Base-by-base conservation (phyloP, 148 eudicot species). In the Rhododendron ovatum region DNA sequence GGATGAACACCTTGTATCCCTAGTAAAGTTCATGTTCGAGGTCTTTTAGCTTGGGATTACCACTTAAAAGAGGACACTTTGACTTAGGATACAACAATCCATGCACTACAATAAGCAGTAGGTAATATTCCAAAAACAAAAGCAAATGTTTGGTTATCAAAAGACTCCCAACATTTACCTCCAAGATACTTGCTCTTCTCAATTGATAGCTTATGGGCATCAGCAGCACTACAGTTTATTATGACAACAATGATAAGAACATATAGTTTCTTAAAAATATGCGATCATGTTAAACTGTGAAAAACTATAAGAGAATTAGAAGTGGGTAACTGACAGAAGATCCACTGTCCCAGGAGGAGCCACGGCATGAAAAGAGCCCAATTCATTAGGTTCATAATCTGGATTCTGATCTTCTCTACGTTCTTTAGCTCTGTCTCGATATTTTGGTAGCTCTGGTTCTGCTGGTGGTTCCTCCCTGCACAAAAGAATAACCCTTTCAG, bases 171-270 rank as follows among this genome's bases (percentile, higher is more conserved):
- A 81, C 76, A 85, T 88, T 57, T 88, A 96, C 99, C 99, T 95
- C 99, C 99, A 91, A 96, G 99, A 86, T 96, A 96, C 89, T 96
- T 96, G 92, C 99, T 96, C 95, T 95, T 95, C 92, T 96, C 99
- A 73, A 96, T 96, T 50, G 99, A 96, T 78, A 95, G 85, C 95
- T 94, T 96, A 81, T 95, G 94, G 4, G 95, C 94, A 80, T 96
- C 99, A 71, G 98, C 96, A 47, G 96, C 86, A 88, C 99, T 96
- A 74, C 85, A 84, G 85, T 67, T 71, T 51, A 78, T 33, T 33
- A 47, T 53, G 33, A 85, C 35, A 35, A 41, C 3, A 74, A 2
- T n/a, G 15, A 18, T 81, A 47, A 84, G 37, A 12, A 80, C 4
- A 28, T 48, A 82, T 50, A 67, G 0, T 9, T 47, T 33, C 47